Conservation (phyloP, 257 asterid genomes). For the Linaria vulgaris region DNA sequence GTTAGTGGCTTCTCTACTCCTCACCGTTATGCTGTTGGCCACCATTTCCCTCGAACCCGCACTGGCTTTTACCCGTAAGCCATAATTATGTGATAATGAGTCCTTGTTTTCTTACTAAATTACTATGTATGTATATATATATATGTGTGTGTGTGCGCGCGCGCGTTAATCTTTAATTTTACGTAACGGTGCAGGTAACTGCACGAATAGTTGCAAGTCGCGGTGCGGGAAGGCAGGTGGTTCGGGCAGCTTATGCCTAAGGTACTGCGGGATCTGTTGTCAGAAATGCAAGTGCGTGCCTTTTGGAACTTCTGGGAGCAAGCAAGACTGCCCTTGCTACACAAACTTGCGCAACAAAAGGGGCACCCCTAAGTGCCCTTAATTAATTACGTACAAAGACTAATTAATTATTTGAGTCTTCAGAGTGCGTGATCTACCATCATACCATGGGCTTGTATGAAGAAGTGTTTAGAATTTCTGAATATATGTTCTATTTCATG, state of each 20-base stretch:
- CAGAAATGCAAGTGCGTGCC: conserved; percentile 73
- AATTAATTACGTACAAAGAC: neutral
- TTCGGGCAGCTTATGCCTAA: conserved; percentile 57
- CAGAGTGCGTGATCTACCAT: no score
- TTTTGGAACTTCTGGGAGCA: conserved; percentile 69
- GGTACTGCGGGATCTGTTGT: conserved; percentile 69
- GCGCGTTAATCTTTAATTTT: no score
- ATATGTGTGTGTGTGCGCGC: no score
- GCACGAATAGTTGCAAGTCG: conserved; percentile 37
- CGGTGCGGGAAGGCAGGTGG: conserved; percentile 58
- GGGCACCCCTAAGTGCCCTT: conserved; percentile 81
- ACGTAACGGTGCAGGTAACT: conserved; percentile 28
- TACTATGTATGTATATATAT: no score
- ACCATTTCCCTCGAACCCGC: conserved; percentile 33
- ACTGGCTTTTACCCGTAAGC: conserved; percentile 39
- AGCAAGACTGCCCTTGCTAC: conserved; percentile 75
- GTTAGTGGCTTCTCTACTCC: conserved; percentile 34
- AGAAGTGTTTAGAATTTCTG: no score
- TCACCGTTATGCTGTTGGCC: conserved; percentile 38
- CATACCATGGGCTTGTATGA: no score
- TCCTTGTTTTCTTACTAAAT: no score
- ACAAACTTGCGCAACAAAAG: conserved; percentile 57
- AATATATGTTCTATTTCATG: no score
- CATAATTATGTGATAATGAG: no score
- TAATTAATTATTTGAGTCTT: no score